Conservation (phyloP, 192 early-diverging fungal species). For the Podila epigama region DNA sequence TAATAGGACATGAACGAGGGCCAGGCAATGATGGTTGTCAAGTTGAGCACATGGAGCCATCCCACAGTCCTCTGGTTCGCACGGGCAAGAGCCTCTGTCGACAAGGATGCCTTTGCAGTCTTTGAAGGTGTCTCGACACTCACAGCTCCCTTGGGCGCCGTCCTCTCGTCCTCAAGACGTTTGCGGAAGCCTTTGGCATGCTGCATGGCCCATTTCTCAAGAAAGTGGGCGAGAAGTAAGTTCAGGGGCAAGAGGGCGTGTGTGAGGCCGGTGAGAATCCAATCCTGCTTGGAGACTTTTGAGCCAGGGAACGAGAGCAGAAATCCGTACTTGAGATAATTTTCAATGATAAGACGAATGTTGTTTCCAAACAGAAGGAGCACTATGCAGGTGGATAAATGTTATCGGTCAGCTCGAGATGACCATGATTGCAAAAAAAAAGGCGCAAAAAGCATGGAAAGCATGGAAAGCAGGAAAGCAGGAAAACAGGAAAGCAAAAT, state of each 20-base stretch:
- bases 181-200: conserved; percentile 27
- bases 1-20: conserved; percentile 73
- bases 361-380: conserved; percentile 83
- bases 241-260: conserved; percentile 58
- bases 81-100: conserved; percentile 31
- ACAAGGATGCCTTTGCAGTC: conserved; percentile 3
- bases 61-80: conserved; percentile 29
- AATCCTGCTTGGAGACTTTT: conserved; percentile 59
- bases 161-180: conserved; percentile 11
- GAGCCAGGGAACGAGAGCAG: conserved; percentile 74
- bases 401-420: too few relatives aligned
- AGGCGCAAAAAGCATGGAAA: not conserved
- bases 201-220: conserved; percentile 63
- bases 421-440: conserved; percentile 3
- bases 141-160: conserved; percentile 2
- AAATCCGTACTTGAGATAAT: conserved; percentile 89
- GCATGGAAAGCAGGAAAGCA: not conserved
- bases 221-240: conserved; percentile 63
- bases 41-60: conserved; percentile 61
- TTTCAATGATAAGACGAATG: conserved; percentile 86
- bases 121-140: conserved; percentile 15
- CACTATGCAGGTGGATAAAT: conserved; percentile 50
- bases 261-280: conserved; percentile 57
- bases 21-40: conserved; percentile 60
- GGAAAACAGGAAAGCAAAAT: not conserved